These are phyloP conservation scores for Yueomyces sinensis DNA, from an alignment of 805 yeast genomes.

Conservation along the genomic window DNA sequence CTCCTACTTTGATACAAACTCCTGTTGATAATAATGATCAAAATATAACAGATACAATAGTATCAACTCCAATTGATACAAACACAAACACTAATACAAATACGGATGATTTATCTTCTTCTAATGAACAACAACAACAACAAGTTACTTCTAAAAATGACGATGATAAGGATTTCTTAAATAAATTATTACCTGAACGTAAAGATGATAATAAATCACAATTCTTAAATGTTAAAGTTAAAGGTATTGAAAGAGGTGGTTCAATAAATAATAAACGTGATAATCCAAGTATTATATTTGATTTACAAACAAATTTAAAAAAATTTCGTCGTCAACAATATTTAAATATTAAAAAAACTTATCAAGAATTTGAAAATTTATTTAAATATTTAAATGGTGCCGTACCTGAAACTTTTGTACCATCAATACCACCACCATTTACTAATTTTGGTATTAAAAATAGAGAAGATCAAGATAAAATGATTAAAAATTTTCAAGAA, in stretches of 20 bases:
- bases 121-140: too few relatives aligned
- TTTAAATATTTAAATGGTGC: slow-evolving; percentile 68
- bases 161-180: too few relatives aligned
- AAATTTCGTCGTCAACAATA: slow-evolving; percentile 58
- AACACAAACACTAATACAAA: too few relatives aligned
- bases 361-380: slow-evolving; percentile 60
- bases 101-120: too few relatives aligned
- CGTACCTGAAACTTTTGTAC: slow-evolving; percentile 86
- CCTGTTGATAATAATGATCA: slow-evolving; percentile 4
- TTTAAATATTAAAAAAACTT: slow-evolving; percentile 68
- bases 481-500: slow-evolving; percentile 50
- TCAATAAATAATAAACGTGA: slow-evolving; percentile 40
- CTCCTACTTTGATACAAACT: too few relatives aligned
- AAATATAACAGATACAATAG: neutral
- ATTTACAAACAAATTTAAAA: slow-evolving; percentile 56
- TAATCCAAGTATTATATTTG: slow-evolving; percentile 70
- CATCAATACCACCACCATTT: slow-evolving; percentile 64
- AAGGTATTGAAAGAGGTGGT: slow-evolving; percentile 57
- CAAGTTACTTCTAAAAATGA: too few relatives aligned
- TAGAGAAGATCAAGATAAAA: slow-evolving; percentile 57
- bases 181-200: slow-evolving; percentile 5
- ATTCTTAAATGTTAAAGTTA: slow-evolving; percentile 43
- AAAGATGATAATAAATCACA: slow-evolving; percentile 11
- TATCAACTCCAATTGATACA: neutral
- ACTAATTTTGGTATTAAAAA: slow-evolving; percentile 78